A percentile compares a stretch with the other conserved stretches of the same genome.
phyloP scores from a whole-genome alignment of 805 yeast genomes.

The Yarrowia sp. region DNA sequence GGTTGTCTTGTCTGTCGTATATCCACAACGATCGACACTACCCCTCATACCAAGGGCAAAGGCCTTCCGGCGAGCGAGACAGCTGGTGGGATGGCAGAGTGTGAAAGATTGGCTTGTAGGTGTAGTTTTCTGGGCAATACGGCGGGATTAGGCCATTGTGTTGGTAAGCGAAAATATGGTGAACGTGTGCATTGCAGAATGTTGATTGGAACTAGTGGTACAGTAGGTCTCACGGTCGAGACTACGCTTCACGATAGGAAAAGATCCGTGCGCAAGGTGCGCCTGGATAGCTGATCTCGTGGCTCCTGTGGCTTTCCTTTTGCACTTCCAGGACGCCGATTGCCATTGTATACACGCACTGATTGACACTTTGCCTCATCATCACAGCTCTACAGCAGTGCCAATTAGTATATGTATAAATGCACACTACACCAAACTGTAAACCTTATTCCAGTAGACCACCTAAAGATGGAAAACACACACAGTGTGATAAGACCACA shows the following conservation, averaged over 20 bases:
- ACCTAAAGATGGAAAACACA: slow-evolving; percentile 24
- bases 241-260: neutral
- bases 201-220: too few species aligned
- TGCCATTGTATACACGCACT: neutral
- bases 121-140: too few species aligned
- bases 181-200: neutral
- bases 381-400: neutral
- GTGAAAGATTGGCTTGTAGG: neutral
- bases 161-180: slow-evolving; percentile 1
- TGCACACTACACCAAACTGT: neutral
- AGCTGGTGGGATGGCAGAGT: slow-evolving; percentile 8
- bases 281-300: neutral
- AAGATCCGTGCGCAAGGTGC: neutral
- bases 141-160: neutral
- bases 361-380: slow-evolving; percentile 10
- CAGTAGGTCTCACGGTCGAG: too few species aligned
- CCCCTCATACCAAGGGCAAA: slow-evolving; percentile 27
- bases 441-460: slow-evolving; percentile 11
- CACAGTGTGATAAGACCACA: slow-evolving; percentile 27
- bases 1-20: slow-evolving; percentile 31
- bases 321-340: too few species aligned
- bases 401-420: neutral
- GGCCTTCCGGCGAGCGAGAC: too few species aligned
- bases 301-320: too few species aligned
- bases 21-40: slow-evolving; percentile 37